A percentile compares a stretch with the other conserved stretches of the same genome.
Conservation (phyloP, 2,329 filamentous ascomycete genomes). For the Ophiostoma sp. region DNA sequence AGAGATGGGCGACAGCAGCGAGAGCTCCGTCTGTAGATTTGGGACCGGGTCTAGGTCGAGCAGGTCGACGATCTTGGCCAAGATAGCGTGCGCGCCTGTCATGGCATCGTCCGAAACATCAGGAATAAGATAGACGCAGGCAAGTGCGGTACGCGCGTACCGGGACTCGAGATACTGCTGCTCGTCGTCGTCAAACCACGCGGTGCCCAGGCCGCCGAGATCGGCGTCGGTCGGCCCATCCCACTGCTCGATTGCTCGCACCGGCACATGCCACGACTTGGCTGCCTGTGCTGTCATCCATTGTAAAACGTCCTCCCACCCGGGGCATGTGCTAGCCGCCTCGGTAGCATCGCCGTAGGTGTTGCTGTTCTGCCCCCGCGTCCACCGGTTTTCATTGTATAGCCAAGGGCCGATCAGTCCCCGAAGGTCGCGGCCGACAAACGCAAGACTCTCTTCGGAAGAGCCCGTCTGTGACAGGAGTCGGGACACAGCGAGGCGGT, state of each 20-base stretch:
- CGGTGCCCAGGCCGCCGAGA: slow-evolving; percentile 53
- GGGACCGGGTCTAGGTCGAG: slow-evolving; percentile 53
- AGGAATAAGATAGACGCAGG: slow-evolving; percentile 61
- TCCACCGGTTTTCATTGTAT: slow-evolving; percentile 58
- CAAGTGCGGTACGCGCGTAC: slow-evolving; percentile 63
- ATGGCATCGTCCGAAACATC: slow-evolving; percentile 55
- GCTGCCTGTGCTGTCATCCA: slow-evolving; percentile 61
- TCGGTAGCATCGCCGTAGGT: slow-evolving; percentile 15
- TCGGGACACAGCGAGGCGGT: slow-evolving; percentile 52
- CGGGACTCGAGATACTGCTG: slow-evolving; percentile 55
- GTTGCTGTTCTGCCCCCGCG: slow-evolving; percentile 26
- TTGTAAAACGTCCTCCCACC: slow-evolving; percentile 63
- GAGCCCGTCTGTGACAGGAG: slow-evolving; percentile 54
- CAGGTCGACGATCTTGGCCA: slow-evolving; percentile 53
- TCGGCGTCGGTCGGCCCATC: slow-evolving; percentile 67
- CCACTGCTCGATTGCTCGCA: slow-evolving; percentile 63
- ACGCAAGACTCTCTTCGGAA: slow-evolving; percentile 33
- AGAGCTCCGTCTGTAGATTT: slow-evolving; percentile 44
- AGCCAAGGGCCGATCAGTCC: slow-evolving; percentile 70
- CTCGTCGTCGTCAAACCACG: slow-evolving; percentile 56
- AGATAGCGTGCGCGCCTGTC: slow-evolving; percentile 54
- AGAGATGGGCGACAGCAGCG: slow-evolving; percentile 40
- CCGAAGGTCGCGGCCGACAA: slow-evolving; percentile 58
- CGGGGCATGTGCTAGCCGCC: slow-evolving; percentile 39
- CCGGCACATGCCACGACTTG: slow-evolving; percentile 54